Conservation (phyloP, 495 filamentous ascomycete genomes). For the Trichocladium uniseriatum region DNA sequence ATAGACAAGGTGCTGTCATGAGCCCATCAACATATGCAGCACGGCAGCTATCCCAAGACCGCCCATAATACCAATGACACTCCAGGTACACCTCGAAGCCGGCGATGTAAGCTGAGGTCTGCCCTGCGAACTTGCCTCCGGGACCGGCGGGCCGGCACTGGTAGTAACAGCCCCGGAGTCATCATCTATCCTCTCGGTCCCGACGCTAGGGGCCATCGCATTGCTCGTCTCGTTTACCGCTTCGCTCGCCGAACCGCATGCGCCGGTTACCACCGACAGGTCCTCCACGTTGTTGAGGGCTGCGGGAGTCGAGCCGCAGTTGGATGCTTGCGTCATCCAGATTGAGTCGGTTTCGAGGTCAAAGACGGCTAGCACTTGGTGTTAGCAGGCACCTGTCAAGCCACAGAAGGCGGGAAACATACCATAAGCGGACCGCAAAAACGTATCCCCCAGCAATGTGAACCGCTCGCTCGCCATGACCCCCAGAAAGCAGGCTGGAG, state of each 20-base stretch:
- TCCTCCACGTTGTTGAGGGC: slow-evolving; percentile 21
- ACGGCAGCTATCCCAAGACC: neutral
- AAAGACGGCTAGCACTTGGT: slow-evolving; percentile 31
- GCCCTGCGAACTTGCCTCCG: neutral
- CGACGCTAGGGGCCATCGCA: neutral
- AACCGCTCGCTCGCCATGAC: slow-evolving; percentile 57
- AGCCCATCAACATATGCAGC: neutral
- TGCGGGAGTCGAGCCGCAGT: slow-evolving; percentile 35
- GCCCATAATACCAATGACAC: neutral
- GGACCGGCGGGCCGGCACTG: neutral
- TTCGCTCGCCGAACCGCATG: slow-evolving; percentile 10
- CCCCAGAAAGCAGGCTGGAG: slow-evolving; percentile 61
- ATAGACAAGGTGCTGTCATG: too few species aligned
- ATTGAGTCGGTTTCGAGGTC: slow-evolving; percentile 37
- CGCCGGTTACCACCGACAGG: slow-evolving; percentile 13
- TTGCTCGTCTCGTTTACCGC: slow-evolving; percentile 6
- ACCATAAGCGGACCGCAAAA: slow-evolving; percentile 81
- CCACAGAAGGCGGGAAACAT: slow-evolving; percentile 6
- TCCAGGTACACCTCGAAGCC: neutral
- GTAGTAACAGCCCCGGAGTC: neutral
- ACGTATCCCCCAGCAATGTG: slow-evolving; percentile 79
- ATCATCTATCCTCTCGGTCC: neutral
- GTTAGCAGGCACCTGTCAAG: neutral
- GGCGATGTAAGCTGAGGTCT: neutral
- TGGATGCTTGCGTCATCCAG: slow-evolving; percentile 37